Conservation (phyloP, 345 rosid species). For the Raphanus sativus region DNA sequence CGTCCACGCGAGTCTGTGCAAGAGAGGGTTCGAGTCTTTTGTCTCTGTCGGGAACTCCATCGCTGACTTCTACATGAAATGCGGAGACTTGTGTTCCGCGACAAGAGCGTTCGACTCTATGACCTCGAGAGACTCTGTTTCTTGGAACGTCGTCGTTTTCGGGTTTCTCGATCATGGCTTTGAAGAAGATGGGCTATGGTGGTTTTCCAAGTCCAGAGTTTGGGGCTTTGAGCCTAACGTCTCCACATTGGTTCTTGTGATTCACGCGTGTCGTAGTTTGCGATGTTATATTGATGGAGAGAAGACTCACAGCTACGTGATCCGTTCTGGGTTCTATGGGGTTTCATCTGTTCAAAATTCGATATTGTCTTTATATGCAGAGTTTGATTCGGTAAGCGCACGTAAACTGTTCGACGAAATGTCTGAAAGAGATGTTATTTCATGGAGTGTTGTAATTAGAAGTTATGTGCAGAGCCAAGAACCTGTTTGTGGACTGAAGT, state of each 20-base stretch:
- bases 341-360: constrained; percentile 58
- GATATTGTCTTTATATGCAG: constrained; percentile 42
- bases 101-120: constrained; percentile 41
- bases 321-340: constrained; percentile 52
- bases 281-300: constrained; percentile 27
- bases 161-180: constrained; percentile 51
- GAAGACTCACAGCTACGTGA: constrained; percentile 48
- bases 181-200: constrained; percentile 45
- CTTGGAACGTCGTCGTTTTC: constrained; percentile 67
- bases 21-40: constrained; percentile 53
- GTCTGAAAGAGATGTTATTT: constrained; percentile 58
- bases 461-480: constrained; percentile 51
- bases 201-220: constrained; percentile 54
- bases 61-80: constrained; percentile 62
- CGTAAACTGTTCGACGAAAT: constrained; percentile 70
- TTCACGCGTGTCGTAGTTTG: constrained; percentile 46
- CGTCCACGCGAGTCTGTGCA: constrained; percentile 52
- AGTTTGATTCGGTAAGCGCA: constrained; percentile 39
- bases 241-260: constrained; percentile 59
- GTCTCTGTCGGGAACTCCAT: constrained; percentile 57
- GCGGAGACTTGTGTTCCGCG: constrained; percentile 48
- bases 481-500: constrained; percentile 41
- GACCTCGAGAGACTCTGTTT: constrained; percentile 53
- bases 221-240: constrained; percentile 56
- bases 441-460: constrained; percentile 63